Conservation (phyloP, 257 asterid genomes). For the Solanum boliviense region DNA sequence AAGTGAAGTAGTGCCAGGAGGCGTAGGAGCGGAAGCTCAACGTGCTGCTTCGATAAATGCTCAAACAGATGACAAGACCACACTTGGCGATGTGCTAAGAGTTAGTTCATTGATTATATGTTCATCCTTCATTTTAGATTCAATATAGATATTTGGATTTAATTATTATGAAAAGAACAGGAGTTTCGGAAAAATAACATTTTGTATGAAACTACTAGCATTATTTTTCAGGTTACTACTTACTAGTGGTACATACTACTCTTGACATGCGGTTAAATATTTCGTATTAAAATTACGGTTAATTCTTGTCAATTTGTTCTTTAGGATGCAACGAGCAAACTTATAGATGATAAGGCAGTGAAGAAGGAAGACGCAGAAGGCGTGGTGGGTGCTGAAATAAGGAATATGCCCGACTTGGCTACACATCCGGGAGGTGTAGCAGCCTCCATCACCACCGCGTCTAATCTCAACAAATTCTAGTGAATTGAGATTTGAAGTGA, state of each 20-base stretch:
- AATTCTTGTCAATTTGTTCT: neutral
- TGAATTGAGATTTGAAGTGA: neutral
- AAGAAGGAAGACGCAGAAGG: slow-evolving; percentile 51
- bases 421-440: slow-evolving; percentile 50
- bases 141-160: no score
- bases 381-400: slow-evolving; percentile 36
- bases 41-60: slow-evolving; percentile 27
- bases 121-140: no score
- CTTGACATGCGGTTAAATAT: neutral
- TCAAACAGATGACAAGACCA: slow-evolving; percentile 23
- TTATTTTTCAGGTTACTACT: no score
- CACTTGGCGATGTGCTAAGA: slow-evolving; percentile 29
- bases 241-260: neutral
- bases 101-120: slow-evolving; percentile 4
- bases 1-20: slow-evolving; percentile 30
- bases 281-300: neutral
- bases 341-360: slow-evolving; percentile 36
- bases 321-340: slow-evolving; percentile 42
- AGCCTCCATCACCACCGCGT: slow-evolving; percentile 34
- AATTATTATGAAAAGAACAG: no score
- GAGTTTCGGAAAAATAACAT: no score
- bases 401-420: slow-evolving; percentile 26
- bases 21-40: slow-evolving; percentile 43
- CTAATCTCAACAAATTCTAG: slow-evolving; percentile 23
- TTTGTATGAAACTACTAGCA: no score